These are phyloP conservation scores for Xylariomycetidae sp. DNA, from an alignment of 2,329 filamentous ascomycete genomes.

Conservation along the genomic window DNA sequence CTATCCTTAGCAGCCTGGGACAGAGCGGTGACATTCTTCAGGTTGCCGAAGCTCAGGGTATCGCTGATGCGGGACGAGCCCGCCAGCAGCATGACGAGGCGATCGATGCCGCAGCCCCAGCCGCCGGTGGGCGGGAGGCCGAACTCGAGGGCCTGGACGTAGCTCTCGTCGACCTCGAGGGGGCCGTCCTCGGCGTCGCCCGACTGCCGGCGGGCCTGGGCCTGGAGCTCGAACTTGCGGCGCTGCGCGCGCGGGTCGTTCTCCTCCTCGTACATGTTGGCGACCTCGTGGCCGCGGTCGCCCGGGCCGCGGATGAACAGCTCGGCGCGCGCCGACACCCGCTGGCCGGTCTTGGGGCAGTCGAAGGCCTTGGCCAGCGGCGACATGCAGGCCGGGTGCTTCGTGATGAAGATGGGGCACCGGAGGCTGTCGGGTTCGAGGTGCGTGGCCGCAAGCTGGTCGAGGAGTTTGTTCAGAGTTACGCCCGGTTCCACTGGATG, in stretches of 20 bases:
- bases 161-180: conserved; percentile 66
- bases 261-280: conserved; percentile 98
- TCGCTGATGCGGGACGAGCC: conserved; percentile 75
- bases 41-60: conserved; percentile 79
- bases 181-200: conserved; percentile 40
- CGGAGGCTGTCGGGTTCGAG: conserved; percentile 69
- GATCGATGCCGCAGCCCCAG: conserved; percentile 91
- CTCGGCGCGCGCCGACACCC: conserved; percentile 75
- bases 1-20: conserved; percentile 25
- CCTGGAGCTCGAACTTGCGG: conserved; percentile 65
- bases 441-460: conserved; percentile 68
- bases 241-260: conserved; percentile 86
- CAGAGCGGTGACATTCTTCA: conserved; percentile 60
- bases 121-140: conserved; percentile 93
- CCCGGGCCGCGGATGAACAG: conserved; percentile 75
- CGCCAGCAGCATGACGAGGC: conserved; percentile 85
- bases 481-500: too few species aligned
- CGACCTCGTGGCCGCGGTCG: conserved; percentile 77
- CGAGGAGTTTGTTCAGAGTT: conserved; percentile 65
- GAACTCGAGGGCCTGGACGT: conserved; percentile 77
- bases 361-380: conserved; percentile 83
- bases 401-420: conserved; percentile 73
- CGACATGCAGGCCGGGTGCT: conserved; percentile 87
- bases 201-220: conserved; percentile 33
- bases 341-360: conserved; percentile 62